A percentile compares a stretch with the other conserved stretches of the same genome.
These are phyloP conservation scores for Pisolithus marmoratus DNA, from an alignment of 768 basidiomycete genomes.

Conservation along the genomic window DNA sequence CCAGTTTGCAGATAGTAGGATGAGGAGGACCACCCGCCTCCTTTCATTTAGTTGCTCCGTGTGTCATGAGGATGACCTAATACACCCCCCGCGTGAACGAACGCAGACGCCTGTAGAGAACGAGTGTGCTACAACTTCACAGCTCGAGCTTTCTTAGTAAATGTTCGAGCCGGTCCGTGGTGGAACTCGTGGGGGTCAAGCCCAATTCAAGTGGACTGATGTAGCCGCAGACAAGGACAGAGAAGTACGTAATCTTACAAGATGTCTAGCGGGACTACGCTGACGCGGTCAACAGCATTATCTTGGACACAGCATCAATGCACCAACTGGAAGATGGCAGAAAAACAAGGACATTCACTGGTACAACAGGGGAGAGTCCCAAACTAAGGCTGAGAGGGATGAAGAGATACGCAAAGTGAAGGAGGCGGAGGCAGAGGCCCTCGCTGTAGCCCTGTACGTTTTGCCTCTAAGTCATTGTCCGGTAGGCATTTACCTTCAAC, in stretches of 20 bases:
- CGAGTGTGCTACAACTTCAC: neutral
- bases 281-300: slow-evolving; percentile 59
- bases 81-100: no score
- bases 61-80: no score
- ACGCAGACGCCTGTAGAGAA: no score
- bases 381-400: slow-evolving; percentile 39
- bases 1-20: no score
- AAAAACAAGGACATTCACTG: slow-evolving; percentile 97
- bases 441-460: slow-evolving; percentile 70
- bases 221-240: slow-evolving; percentile 90
- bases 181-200: slow-evolving; percentile 88
- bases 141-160: neutral
- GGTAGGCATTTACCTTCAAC: slow-evolving; percentile 2
- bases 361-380: slow-evolving; percentile 67
- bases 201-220: slow-evolving; percentile 88
- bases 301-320: slow-evolving; percentile 91
- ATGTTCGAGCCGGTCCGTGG: slow-evolving; percentile 87
- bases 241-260: slow-evolving; percentile 48
- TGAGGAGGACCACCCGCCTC: no score
- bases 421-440: slow-evolving; percentile 84
- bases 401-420: slow-evolving; percentile 83
- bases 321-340: slow-evolving; percentile 94
- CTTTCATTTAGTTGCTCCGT: no score
- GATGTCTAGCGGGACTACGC: neutral
- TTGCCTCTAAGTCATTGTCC: neutral